Conservation (phyloP, 2,329 filamentous ascomycete genomes). For the Aspergillus niger region DNA sequence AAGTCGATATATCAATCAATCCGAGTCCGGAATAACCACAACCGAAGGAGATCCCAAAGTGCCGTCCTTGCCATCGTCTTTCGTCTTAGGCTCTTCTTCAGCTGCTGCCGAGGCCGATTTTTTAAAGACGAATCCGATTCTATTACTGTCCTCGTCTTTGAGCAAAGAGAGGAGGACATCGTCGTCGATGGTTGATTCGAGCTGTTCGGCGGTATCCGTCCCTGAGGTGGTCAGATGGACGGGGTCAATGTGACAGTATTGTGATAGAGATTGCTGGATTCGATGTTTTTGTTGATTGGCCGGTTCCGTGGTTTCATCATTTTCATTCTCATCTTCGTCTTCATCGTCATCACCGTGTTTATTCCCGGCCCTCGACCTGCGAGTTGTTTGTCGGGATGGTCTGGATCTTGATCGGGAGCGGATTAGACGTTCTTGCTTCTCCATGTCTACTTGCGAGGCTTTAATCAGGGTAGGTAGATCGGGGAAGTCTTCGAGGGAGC, state of each 20-base stretch:
- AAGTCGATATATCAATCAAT: not conserved
- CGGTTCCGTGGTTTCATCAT: not conserved
- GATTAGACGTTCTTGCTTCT: slow-evolving; percentile 32
- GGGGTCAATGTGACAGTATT: slow-evolving; percentile 48
- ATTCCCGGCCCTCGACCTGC: not conserved
- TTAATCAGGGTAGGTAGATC: slow-evolving; percentile 39
- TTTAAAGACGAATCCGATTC: slow-evolving; percentile 44
- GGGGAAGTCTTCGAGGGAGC: slow-evolving; percentile 28
- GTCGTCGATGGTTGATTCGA: slow-evolving; percentile 35
- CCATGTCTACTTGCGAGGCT: slow-evolving; percentile 43
- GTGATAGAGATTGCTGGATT: slow-evolving; percentile 47
- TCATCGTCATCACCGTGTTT: too few species aligned
- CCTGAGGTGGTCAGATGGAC: slow-evolving; percentile 23
- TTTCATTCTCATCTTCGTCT: not conserved
- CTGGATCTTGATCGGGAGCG: not conserved
- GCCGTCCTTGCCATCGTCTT: slow-evolving; percentile 3
- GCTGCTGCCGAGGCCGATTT: slow-evolving; percentile 31
- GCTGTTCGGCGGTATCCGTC: slow-evolving; percentile 18
- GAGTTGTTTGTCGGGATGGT: not conserved
- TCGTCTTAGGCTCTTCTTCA: too few species aligned
- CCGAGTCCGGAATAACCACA: not conserved
- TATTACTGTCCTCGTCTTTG: slow-evolving; percentile 40
- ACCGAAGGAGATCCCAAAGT: not conserved
- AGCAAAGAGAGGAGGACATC: slow-evolving; percentile 38
- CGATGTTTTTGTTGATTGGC: slow-evolving; percentile 31